Percentiles rank a stretch among this genome's conserved stretches.
Conservation (phyloP, 129 eudicot species). For the Tanacetum coccineum region DNA sequence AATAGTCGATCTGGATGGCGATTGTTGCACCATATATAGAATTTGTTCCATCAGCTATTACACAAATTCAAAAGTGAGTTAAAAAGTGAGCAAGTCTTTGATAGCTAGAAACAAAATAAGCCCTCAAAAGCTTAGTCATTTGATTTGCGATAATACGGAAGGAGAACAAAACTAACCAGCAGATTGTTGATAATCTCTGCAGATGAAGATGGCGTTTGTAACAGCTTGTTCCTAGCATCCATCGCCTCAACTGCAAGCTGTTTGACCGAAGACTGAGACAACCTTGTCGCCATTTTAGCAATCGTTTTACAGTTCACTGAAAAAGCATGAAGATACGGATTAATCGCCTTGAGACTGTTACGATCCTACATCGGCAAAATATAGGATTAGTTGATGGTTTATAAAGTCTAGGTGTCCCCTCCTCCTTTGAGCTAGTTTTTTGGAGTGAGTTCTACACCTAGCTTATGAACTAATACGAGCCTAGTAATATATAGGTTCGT, state of each 20-base stretch:
- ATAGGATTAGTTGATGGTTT: no score
- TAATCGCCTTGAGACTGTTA: no score
- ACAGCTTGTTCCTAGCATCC: conserved; percentile 29
- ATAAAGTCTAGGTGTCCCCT: no score
- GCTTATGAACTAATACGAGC: no score
- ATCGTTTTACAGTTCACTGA: not conserved
- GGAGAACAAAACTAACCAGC: conserved; percentile 32
- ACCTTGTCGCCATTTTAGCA: not conserved
- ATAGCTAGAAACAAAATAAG: not conserved
- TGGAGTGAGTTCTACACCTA: no score
- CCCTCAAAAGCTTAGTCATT: no score
- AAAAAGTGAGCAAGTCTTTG: not conserved
- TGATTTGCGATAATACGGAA: not conserved
- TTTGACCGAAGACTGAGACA: not conserved
- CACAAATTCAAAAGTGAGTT: not conserved
- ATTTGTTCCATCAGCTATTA: not conserved
- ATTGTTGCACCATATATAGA: not conserved
- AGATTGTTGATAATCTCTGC: conserved; percentile 39
- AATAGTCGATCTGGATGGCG: not conserved
- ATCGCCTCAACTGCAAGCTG: conserved; percentile 25
- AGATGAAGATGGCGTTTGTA: conserved; percentile 20
- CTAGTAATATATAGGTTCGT: no score
- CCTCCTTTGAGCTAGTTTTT: no score
- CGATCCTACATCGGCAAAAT: no score
- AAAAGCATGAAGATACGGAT: no score